These are phyloP conservation scores for Rhizopus delemar DNA, from an alignment of 371 early-diverging fungal genomes.

Conservation along the genomic window DNA sequence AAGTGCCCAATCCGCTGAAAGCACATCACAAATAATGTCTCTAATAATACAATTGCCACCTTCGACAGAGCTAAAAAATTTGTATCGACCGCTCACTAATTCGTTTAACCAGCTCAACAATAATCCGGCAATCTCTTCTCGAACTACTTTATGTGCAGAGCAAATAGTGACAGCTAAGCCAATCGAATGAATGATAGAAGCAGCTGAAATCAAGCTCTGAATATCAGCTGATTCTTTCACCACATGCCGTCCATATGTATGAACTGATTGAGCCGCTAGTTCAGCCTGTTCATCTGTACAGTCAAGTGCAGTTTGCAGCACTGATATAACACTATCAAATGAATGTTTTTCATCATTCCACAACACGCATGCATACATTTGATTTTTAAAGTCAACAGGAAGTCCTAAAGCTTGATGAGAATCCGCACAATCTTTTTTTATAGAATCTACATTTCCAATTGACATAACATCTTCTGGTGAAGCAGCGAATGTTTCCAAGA, in stretches of 20 bases:
- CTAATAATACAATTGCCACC: constrained; percentile 56
- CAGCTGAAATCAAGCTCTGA: constrained; percentile 46
- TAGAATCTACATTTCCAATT: constrained; percentile 23
- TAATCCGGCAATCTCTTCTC: constrained; percentile 77
- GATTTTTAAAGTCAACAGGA: constrained; percentile 20
- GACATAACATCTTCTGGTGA: constrained; percentile 61
- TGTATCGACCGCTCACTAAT: constrained; percentile 62
- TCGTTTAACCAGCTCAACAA: constrained; percentile 79
- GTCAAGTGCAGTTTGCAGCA: constrained; percentile 63
- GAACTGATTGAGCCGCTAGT: constrained; percentile 35
- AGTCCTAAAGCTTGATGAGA: constrained; percentile 48
- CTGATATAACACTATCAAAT: constrained; percentile 85
- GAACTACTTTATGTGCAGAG: constrained; percentile 75
- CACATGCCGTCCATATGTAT: constrained; percentile 76
- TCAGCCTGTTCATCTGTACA: constrained; percentile 50
- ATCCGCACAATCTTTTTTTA: constrained; percentile 34
- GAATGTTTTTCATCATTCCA: constrained; percentile 98
- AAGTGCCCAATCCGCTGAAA: constrained; percentile 61
- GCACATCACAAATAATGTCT: constrained; percentile 70
- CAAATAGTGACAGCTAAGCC: constrained; percentile 83
- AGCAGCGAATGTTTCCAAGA: constrained; percentile 81
- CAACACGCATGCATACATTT: constrained; percentile 66
- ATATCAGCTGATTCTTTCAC: constrained; percentile 67
- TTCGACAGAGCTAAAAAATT: constrained; percentile 50
- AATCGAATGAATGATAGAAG: constrained; percentile 34